Evolutionary conservation across 768 basidiomycete genomes (phyloP), one percentile per base, ranked within the genome.

Genomic region (Termitomyces heimii): DNA sequence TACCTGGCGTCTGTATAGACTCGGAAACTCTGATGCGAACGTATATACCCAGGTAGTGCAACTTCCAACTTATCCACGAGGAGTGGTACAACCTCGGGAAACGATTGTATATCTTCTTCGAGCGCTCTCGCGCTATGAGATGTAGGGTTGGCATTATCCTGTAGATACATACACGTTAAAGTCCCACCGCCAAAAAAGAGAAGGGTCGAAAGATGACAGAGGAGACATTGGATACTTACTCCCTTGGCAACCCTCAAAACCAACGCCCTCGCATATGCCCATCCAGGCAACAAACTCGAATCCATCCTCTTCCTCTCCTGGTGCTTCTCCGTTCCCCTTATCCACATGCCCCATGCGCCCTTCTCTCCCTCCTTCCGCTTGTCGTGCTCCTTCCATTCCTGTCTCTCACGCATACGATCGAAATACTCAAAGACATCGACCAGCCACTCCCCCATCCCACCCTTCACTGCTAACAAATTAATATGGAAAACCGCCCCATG

Each of bases 11-110:
- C 89, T 0, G 85, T 85, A 56, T 85, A 75, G 24, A 95, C 84
- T 60, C 81, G 78, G 66, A 93, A 88, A 22, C 84, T 81, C 4
- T 73, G 74, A 65, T 89, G 83, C 0, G 75, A 68, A 14, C 88
- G 74, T 12, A 92, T 76, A 2, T 80, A 72, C 2, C 72, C 69
- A 4, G 89, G 76, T 1, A 96, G 70, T 5, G 75, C 66, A 3
- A 88, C 80, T 18, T 94, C 93, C 8, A 89, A 78, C 68, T 94
- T 94, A 68, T 96, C 92, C 2, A 92, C 91, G 1, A 98, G 72
- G 5, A 95, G 76, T 0, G 88, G 86, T 0, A 94, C 80, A 2
- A 96, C 77, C 0, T 88, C 83, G 0, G 96, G 96, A 70, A 92
- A 98, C 0, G 80, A 79, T 6, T 79, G 65, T 10, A 94, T 81